phyloP scores from a whole-genome alignment of 805 yeast species.

The Monosporozyma unispora region DNA sequence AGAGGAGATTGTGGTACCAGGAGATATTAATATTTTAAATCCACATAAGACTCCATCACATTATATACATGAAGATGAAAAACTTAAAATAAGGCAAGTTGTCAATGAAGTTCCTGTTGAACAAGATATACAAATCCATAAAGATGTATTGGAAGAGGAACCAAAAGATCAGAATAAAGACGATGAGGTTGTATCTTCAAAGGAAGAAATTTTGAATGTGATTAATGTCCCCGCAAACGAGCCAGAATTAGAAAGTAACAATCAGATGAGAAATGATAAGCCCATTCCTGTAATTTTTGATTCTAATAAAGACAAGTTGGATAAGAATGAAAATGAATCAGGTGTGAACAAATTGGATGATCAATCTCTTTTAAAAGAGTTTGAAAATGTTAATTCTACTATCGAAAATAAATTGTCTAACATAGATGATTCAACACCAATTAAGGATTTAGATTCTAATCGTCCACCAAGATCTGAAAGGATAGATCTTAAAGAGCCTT shows the following conservation, averaged over 20 bases:
- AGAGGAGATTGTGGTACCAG: conserved; percentile 8
- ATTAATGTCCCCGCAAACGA: background rate
- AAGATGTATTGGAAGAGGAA: background rate
- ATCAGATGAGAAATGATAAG: background rate
- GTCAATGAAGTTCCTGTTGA: background rate
- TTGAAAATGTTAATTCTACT: background rate
- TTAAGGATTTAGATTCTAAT: no score
- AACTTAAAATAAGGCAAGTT: background rate
- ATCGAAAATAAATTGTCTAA: no score
- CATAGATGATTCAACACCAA: no score
- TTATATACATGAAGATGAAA: background rate
- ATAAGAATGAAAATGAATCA: background rate
- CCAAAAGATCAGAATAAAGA: background rate
- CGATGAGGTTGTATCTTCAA: background rate
- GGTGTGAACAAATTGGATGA: background rate
- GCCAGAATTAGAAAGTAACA: background rate
- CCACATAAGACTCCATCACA: conserved; percentile 2
- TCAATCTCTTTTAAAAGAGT: background rate
- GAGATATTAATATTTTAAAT: conserved; percentile 8
- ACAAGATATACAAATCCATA: background rate
- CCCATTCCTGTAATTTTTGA: background rate
- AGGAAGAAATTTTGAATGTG: background rate
- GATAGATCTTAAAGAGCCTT: no score
- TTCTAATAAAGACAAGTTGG: background rate
- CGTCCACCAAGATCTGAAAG: no score